A percentile compares a stretch with the other conserved stretches of the same genome.
These are phyloP conservation scores for Fusarium napiforme DNA, from an alignment of 2,329 filamentous ascomycete species.

Conservation along the genomic window DNA sequence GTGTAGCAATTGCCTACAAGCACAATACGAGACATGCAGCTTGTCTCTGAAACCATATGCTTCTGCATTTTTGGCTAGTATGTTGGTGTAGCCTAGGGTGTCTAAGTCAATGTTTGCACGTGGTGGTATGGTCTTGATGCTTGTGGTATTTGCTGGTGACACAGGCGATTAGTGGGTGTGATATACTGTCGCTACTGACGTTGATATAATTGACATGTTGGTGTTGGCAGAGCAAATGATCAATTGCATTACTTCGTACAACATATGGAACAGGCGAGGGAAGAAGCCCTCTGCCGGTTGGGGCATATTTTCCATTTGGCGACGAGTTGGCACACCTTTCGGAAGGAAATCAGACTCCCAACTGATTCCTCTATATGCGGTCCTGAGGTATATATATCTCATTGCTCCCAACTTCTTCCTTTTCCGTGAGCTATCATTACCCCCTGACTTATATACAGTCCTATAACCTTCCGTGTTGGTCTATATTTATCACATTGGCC, in stretches of 20 bases:
- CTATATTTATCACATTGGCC: neutral
- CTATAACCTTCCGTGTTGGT: accelerated
- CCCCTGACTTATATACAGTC: no score
- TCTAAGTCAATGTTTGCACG: neutral
- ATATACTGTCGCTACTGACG: neutral
- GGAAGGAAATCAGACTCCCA: neutral
- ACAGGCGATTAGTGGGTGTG: neutral
- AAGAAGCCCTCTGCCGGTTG: neutral
- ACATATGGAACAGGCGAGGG: neutral
- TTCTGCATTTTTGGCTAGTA: accelerated
- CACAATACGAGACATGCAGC: neutral
- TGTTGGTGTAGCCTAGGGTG: neutral
- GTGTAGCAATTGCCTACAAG: neutral
- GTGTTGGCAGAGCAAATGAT: neutral
- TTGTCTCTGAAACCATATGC: neutral
- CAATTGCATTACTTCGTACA: neutral
- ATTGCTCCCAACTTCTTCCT: no score
- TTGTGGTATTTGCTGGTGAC: neutral
- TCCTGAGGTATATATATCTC: neutral
- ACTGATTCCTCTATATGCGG: neutral
- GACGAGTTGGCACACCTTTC: neutral
- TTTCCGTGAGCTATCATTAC: neutral
- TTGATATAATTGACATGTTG: neutral
- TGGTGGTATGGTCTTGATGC: neutral
- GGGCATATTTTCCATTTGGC: neutral